Evolutionary conservation across 768 basidiomycete genomes (phyloP).

Genomic region (Mycena albidolilacea): DNA sequence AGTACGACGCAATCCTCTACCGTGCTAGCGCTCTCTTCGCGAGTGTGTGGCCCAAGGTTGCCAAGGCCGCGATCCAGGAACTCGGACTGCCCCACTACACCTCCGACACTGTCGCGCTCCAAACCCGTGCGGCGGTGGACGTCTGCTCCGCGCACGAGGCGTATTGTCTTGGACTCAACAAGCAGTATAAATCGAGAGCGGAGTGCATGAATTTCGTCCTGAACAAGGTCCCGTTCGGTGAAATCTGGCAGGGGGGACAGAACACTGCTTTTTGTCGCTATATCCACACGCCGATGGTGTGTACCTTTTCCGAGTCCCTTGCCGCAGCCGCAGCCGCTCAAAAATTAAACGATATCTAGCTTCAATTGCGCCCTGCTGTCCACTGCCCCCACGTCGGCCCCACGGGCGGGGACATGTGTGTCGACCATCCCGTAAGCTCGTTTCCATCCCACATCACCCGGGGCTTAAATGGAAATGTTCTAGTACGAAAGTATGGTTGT

Average conservation of each 20-base stretch:
- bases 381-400: slow-evolving; percentile 23
- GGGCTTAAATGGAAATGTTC: too few relatives aligned
- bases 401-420: slow-evolving; percentile 22
- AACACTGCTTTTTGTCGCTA: slow-evolving; percentile 24
- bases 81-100: slow-evolving; percentile 12
- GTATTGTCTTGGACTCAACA: slow-evolving; percentile 1
- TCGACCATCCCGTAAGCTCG: slow-evolving; percentile 2
- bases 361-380: slow-evolving; percentile 10
- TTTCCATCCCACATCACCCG: too few relatives aligned
- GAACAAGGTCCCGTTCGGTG: slow-evolving; percentile 8
- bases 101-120: neutral
- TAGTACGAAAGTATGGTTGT: neutral
- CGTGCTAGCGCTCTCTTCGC: neutral
- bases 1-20: slow-evolving; percentile 9
- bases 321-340: too few relatives aligned
- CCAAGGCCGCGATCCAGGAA: neutral
- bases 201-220: slow-evolving; percentile 7
- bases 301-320: neutral
- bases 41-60: slow-evolving; percentile 7
- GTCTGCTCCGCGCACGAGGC: slow-evolving; percentile 12
- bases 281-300: slow-evolving; percentile 18
- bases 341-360: neutral
- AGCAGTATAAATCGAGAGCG: slow-evolving; percentile 14
- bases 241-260: slow-evolving; percentile 23
- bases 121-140: slow-evolving; percentile 10